Evolutionary conservation across 2,329 filamentous ascomycete genomes (phyloP).

Genomic region (Ophiostoma tasmaniense): DNA sequence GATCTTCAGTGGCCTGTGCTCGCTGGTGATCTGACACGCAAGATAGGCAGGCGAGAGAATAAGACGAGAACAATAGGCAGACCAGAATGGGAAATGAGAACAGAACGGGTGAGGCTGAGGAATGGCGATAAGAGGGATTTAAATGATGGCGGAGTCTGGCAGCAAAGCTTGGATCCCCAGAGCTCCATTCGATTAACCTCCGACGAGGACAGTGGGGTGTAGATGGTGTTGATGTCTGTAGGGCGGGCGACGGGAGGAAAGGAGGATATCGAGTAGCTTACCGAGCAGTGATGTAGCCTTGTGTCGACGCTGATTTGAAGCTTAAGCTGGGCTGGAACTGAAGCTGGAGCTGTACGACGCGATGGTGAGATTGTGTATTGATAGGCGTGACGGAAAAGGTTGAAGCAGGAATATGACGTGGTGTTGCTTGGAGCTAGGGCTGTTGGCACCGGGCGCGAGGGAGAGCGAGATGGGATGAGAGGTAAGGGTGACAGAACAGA

Average conservation of each 20-base stretch:
- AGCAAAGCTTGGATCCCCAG: not conserved
- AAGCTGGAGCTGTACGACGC: not conserved
- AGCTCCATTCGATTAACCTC: not conserved
- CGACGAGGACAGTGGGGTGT: not conserved
- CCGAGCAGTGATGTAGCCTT: not conserved
- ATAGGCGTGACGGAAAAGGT: not conserved
- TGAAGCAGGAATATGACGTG: not conserved
- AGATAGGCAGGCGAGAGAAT: not conserved
- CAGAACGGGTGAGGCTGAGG: not conserved
- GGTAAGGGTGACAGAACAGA: not conserved
- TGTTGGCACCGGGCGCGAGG: not conserved
- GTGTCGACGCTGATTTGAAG: not conserved
- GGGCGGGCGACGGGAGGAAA: not conserved
- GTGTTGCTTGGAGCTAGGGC: not conserved
- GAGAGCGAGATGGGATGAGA: not conserved
- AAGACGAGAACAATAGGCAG: not conserved
- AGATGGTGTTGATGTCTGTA: not conserved
- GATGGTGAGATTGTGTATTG: not conserved
- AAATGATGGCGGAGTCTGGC: not conserved
- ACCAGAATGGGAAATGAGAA: not conserved
- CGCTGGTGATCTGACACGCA: not conserved
- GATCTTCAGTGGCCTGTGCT: not conserved
- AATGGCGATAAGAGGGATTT: slow-evolving; percentile 1
- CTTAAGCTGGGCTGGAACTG: not conserved
- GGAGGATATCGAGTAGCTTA: not conserved